Percentiles rank a stretch among this genome's conserved stretches.
Conservation (phyloP, 1,284 basidiomycete species). For the Ceratobasidium sp. region DNA sequence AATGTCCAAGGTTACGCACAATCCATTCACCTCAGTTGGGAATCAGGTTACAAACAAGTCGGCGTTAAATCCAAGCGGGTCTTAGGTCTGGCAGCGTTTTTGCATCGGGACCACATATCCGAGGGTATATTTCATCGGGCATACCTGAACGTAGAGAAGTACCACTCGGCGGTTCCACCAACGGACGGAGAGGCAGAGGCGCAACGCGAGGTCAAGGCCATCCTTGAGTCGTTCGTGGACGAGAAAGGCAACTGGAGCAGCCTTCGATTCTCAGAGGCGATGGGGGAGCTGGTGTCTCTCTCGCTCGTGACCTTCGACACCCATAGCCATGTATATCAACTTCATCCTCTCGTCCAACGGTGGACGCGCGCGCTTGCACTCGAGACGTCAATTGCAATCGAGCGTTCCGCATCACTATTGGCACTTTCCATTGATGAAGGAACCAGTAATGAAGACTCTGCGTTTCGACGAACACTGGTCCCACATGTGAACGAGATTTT, state of each 20-base stretch:
- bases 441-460: too few species aligned
- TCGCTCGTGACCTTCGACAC: not conserved
- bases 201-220: not conserved
- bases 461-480: too few species aligned
- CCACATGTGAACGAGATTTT: too few species aligned
- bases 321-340: not conserved
- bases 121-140: conserved; percentile 14
- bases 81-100: not conserved
- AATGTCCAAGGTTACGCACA: conserved; percentile 18
- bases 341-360: not conserved
- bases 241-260: not conserved
- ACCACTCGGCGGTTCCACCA: not conserved
- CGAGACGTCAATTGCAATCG: not conserved
- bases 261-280: not conserved
- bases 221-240: not conserved
- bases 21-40: not conserved
- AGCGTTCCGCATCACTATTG: too few species aligned
- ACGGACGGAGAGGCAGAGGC: not conserved
- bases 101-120: not conserved
- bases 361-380: not conserved
- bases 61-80: not conserved
- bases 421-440: too few species aligned
- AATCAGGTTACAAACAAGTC: conserved; percentile 9
- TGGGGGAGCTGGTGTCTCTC: not conserved
- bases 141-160: not conserved